Percentiles rank a stretch among this genome's conserved stretches.
phyloP scores from a whole-genome alignment of 2,329 filamentous ascomycete genomes.

The Geosmithia flava region DNA sequence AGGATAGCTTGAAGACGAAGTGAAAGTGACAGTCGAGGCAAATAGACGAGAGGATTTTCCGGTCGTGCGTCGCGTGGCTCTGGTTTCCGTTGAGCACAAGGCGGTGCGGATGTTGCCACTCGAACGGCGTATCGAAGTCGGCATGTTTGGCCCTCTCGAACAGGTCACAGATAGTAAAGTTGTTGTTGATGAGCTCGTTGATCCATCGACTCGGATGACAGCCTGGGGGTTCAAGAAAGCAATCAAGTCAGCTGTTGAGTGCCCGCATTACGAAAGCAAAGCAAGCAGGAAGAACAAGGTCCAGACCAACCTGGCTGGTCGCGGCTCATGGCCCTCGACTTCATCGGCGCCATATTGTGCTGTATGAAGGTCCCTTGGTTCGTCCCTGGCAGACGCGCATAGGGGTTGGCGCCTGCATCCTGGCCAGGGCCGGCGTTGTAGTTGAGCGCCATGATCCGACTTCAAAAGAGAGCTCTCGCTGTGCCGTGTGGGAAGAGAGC shows the following conservation, averaged over 20 bases:
- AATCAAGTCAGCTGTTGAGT: slow-evolving; percentile 5
- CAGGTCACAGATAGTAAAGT: slow-evolving; percentile 21
- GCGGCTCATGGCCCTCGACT: slow-evolving; percentile 11
- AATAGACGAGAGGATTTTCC: slow-evolving; percentile 19
- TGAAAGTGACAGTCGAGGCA: slow-evolving; percentile 28
- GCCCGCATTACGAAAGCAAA: background rate
- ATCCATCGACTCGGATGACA: slow-evolving; percentile 28
- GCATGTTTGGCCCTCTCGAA: slow-evolving; percentile 18
- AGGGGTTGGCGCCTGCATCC: slow-evolving; percentile 6
- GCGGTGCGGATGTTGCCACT: slow-evolving; percentile 21
- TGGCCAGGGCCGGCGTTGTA: background rate
- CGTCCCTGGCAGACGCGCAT: slow-evolving; percentile 19
- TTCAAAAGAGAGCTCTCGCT: background rate
- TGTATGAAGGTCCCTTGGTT: slow-evolving; percentile 12
- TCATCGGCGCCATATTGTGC: slow-evolving; percentile 18
- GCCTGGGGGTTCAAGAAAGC: slow-evolving; percentile 11
- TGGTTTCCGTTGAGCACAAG: slow-evolving; percentile 27
- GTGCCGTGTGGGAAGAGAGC: too few relatives aligned
- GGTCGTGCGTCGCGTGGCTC: slow-evolving; percentile 13
- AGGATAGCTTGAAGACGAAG: slow-evolving; percentile 24
- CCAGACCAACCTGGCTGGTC: slow-evolving; percentile 14
- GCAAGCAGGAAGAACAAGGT: background rate
- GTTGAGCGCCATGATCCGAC: background rate
- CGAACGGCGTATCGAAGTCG: slow-evolving; percentile 15
- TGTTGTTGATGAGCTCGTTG: slow-evolving; percentile 24